Evolutionary conservation across 768 basidiomycete species (phyloP).

Genomic region (Leccinellum luteum): DNA sequence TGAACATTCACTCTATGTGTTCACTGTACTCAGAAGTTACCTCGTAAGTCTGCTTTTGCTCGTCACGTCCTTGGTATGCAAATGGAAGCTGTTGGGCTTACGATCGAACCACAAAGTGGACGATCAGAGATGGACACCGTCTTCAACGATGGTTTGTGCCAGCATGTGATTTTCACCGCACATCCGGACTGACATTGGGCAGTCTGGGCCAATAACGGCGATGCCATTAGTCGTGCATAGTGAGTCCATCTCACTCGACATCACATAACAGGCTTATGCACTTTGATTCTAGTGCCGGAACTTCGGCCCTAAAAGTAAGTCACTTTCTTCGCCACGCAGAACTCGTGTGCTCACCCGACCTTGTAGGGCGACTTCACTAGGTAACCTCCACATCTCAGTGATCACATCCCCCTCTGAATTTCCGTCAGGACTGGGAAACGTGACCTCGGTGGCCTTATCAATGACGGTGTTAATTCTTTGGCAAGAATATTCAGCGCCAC

Average conservation of each 20-base stretch:
- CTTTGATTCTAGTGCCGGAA: constrained; percentile 71
- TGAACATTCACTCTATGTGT: constrained; percentile 8
- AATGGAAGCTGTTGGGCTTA: constrained; percentile 68
- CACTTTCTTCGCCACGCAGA: background rate
- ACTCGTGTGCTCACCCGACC: constrained; percentile 4
- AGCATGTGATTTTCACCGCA: background rate
- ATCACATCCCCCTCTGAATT: constrained; percentile 5
- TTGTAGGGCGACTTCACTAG: constrained; percentile 82
- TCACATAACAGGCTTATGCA: background rate
- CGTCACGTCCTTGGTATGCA: constrained; percentile 77
- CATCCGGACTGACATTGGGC: background rate
- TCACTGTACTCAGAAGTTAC: constrained; percentile 3
- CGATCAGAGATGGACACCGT: constrained; percentile 64
- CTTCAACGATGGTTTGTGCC: constrained; percentile 69
- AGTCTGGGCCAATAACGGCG: constrained; percentile 99
- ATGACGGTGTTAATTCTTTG: constrained; percentile 94
- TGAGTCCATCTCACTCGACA: constrained; percentile 35
- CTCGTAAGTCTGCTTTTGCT: constrained; percentile 80
- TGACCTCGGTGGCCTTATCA: constrained; percentile 85
- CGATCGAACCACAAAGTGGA: constrained; percentile 50
- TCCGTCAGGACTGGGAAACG: constrained; percentile 84
- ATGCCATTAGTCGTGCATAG: constrained; percentile 89
- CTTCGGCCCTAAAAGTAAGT: constrained; percentile 89
- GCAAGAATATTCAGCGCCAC: constrained; percentile 88
- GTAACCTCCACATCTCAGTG: constrained; percentile 33